Evolutionary conservation across 140 eudicot genomes (phyloP), one percentile per base, ranked within the genome.

Genomic region (Anethum foeniculum): DNA sequence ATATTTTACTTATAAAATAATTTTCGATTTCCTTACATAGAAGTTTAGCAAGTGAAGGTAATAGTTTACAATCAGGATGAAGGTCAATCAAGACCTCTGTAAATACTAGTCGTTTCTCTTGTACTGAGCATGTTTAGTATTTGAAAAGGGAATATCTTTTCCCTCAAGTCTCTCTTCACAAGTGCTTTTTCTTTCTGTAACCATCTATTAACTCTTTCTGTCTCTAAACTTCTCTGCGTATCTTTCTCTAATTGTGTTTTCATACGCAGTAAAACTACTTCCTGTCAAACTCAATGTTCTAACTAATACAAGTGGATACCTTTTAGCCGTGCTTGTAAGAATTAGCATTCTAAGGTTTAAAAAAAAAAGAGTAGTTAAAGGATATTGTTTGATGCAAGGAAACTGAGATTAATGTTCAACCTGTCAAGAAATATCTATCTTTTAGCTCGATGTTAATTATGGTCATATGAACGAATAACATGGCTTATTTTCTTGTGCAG

Each of bases 401-500:
- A 73, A 41, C 1, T 73, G 56, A 74, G 28, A 44, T 41, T 41
- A 48, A 10, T n/a, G 21, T 74, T 4, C 78, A 43, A n/a, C 78
- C 21, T 41, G 19, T 74, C 11, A 4, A 23, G 32, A 23, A 39
- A 18, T 23, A 39, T 43, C 39, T 44, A n/a, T 16, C 58, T 44
- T 74, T 6, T 25, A 74, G 48, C 77, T 9, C 11, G 51, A 21
- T 73, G 54, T 41, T 19, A 39, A 39, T 18, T 6, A n/a, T 10
- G 54, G 78, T 43, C 79, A 27, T 47, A 27, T 74, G 56, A 23
- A 74, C 44, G 56, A 36, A 12, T 75, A 75, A 74, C 38, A 27
- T n/a, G 58, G 46, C 43, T 7, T 34, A 15, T 60, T 11, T 83
- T 71, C 41, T 80, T 75, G 32, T 75, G 84, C 96, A 94, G 97